Percentiles rank a stretch among this genome's conserved stretches.
Evolutionary conservation across 2,329 filamentous ascomycete genomes (phyloP).

Genomic region (Ascochyta fabae): DNA sequence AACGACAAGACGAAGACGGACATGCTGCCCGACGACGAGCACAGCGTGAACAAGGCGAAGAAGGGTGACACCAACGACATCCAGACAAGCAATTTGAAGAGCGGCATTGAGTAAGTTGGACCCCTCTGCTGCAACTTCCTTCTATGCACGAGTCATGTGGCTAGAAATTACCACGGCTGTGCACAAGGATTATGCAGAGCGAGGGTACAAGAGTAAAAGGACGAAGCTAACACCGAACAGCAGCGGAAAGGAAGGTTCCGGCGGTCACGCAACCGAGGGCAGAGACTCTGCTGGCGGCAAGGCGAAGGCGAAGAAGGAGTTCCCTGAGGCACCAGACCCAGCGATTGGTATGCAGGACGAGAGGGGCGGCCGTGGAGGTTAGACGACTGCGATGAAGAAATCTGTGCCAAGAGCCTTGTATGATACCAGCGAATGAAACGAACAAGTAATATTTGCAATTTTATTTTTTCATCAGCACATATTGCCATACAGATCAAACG

Average conservation of each 20-base stretch:
- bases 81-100: conserved; percentile 39
- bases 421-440: neutral
- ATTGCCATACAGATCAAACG: neutral
- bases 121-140: neutral
- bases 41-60: conserved; percentile 26
- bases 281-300: conserved; percentile 48
- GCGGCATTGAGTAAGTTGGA: conserved; percentile 43
- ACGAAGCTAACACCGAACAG: conserved; percentile 19
- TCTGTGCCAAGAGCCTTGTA: neutral
- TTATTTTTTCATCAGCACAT: too few relatives aligned
- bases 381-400: neutral
- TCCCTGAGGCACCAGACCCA: conserved; percentile 55
- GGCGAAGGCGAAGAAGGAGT: conserved; percentile 54
- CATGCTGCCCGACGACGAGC: conserved; percentile 31
- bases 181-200: neutral
- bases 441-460: neutral
- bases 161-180: neutral
- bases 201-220: conserved; percentile 20
- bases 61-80: conserved; percentile 47
- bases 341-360: conserved; percentile 60
- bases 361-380: conserved; percentile 54
- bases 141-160: neutral
- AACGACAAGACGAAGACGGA: conserved; percentile 35
- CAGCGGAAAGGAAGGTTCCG: conserved; percentile 29
- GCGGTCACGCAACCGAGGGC: conserved; percentile 51